Base-by-base conservation (phyloP, 2,329 filamentous ascomycete species). In the Beauveria sp. region DNA sequence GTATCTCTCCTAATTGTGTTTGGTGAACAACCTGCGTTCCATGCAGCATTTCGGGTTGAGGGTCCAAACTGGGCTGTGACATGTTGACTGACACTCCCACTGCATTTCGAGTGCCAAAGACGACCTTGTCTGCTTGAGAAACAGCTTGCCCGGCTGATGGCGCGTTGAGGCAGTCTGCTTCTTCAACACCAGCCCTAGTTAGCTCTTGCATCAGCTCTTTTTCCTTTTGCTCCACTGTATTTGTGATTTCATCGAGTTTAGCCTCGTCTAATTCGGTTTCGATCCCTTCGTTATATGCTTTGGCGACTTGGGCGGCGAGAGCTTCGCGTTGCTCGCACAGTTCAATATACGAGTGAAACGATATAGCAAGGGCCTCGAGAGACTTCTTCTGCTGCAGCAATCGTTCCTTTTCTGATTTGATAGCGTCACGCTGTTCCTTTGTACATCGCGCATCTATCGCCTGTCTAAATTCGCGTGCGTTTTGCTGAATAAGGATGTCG, bases 191-290 rank as follows among this genome's bases (percentile, higher is more conserved):
- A 8, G 77, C 77, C n/a, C 73, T 72, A 2, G 75, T 63, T 0
- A 85, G 72, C 18, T 72, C 71, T 49, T 69, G 69, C 28, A 78
- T 71, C 22, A 85, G 70, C 1, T 66, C 66, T 24, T 72, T 69
- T 64, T 83, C 81, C 63, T 76, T 76, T 43, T 72, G 67, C 62
- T 78, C 75, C 16, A 84, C 71, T 58, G 76, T 68, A 54, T 75
- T 74, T 12, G 76, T 76, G 43, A 85, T 67, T 42, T 79, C 74
- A 62, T 84, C 81, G 9, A 85, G 71, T 46, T 73, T 76, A 40
- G 70, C 67, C 66, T 85, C 82, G 24, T 83, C 80, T 10, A 80
- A 77, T 2, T 80, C 77, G 1, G 79, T 84, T 53, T 84, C 78
- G 16, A 79, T 68, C 26, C 77, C 77, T 10, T 81, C 76, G 16